Conservation (phyloP, 169 alveolate species). For the Cardiosporidium cionae region DNA sequence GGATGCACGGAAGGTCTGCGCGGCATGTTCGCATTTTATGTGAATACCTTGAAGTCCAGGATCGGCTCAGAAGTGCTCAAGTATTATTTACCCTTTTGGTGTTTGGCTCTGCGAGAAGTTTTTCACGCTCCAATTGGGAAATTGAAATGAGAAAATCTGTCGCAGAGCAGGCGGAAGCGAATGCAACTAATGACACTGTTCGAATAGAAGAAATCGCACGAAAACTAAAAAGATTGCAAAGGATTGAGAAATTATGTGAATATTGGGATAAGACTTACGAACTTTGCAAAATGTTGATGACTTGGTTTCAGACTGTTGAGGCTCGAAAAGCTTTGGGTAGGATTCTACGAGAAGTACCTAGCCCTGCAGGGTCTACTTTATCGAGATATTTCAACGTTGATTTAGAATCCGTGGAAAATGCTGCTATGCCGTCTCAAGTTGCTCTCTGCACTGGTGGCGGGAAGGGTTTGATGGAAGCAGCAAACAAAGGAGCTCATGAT, state of each 20-base stretch:
- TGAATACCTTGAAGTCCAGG: slow-evolving; percentile 48
- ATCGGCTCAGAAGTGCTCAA: slow-evolving; percentile 33
- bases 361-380: not conserved
- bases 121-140: slow-evolving; percentile 30
- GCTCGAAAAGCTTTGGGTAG: slow-evolving; percentile 18
- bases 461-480: slow-evolving; percentile 60
- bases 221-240: not conserved
- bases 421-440: slow-evolving; percentile 24
- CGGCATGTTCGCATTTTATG: slow-evolving; percentile 50
- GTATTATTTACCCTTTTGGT: slow-evolving; percentile 42
- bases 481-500: slow-evolving; percentile 47
- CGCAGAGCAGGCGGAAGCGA: not conserved
- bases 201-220: not conserved
- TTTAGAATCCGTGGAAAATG: not conserved
- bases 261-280: slow-evolving; percentile 32
- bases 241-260: not conserved
- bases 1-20: slow-evolving; percentile 41
- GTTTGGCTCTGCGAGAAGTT: slow-evolving; percentile 48
- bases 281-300: slow-evolving; percentile 24
- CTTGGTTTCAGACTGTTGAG: slow-evolving; percentile 19
- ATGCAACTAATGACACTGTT: not conserved
- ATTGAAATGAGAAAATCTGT: slow-evolving; percentile 7
- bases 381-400: not conserved
- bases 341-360: slow-evolving; percentile 3
- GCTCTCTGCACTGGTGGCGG: slow-evolving; percentile 61